Percentiles rank a stretch among this genome's conserved stretches.
Evolutionary conservation across 176 grass and related monocot species (phyloP).

Genomic region (Lolium perenne): DNA sequence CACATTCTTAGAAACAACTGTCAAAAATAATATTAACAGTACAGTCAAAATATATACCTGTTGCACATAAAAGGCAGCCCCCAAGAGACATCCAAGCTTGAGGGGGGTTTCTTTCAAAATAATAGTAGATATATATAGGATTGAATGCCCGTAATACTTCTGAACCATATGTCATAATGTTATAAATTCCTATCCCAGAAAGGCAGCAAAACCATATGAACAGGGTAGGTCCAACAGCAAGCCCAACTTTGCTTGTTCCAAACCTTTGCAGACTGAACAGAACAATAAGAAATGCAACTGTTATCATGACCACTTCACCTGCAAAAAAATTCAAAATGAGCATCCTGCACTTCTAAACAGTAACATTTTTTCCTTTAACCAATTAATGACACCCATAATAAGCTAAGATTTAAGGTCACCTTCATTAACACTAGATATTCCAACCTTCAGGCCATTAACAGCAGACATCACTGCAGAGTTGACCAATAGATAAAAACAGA

Average conservation of each 20-base stretch:
- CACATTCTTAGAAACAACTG: conserved; percentile 27
- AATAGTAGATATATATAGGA: conserved; percentile 84
- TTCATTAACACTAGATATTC: conserved; percentile 89
- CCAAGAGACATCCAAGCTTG: conserved; percentile 97
- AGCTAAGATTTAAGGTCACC: conserved; percentile 52
- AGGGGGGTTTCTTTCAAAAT: conserved; percentile 80
- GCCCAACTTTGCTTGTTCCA: conserved; percentile 92
- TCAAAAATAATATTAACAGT: conserved; percentile 18
- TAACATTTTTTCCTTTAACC: conserved; percentile 5
- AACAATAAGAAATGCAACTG: conserved; percentile 79
- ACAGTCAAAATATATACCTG: conserved; percentile 59
- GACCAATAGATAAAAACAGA: conserved; percentile 42
- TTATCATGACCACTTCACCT: conserved; percentile 99
- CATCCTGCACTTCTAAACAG: neutral
- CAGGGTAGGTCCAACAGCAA: conserved; percentile 81
- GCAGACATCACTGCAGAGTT: conserved; percentile 93
- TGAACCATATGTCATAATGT: conserved; percentile 77
- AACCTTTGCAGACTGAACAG: conserved; percentile 92
- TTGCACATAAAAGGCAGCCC: conserved; percentile 88
- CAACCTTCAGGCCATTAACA: conserved; percentile 95
- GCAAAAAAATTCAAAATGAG: conserved; percentile 47
- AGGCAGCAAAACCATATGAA: conserved; percentile 99
- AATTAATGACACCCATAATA: conserved; percentile 28
- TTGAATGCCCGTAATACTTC: conserved; percentile 85
- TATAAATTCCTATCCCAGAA: conserved; percentile 87